phyloP scores from a whole-genome alignment of 768 basidiomycete species.

The Trametes cinnabarina region DNA sequence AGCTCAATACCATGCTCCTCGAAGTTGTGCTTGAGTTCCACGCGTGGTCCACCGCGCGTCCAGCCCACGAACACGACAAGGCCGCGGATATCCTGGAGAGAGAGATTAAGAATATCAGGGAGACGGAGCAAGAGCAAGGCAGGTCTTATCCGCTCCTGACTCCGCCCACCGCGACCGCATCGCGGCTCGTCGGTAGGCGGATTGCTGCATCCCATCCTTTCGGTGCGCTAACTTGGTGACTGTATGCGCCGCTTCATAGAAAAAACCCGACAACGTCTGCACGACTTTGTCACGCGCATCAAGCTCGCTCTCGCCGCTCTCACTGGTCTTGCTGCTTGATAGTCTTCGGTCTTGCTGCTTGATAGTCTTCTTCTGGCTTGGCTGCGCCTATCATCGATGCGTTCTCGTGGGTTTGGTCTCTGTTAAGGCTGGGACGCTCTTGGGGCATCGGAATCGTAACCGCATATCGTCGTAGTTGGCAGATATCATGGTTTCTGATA shows the following conservation, averaged over 20 bases:
- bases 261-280: constrained; percentile 31
- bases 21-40: constrained; percentile 36
- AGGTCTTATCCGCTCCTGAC: constrained; percentile 24
- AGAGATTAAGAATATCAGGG: constrained; percentile 29
- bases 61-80: constrained; percentile 31
- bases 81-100: constrained; percentile 29
- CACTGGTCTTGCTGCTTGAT: constrained; percentile 20
- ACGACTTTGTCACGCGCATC: constrained; percentile 35
- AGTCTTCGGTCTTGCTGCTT: background rate
- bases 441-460: too few species aligned
- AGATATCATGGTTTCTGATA: too few species aligned
- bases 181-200: constrained; percentile 29
- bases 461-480: too few species aligned
- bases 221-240: background rate
- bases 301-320: constrained; percentile 35
- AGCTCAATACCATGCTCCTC: constrained; percentile 33
- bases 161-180: background rate
- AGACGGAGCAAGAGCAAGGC: constrained; percentile 38
- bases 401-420: too few species aligned
- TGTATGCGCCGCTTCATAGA: constrained; percentile 23
- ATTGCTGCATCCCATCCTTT: constrained; percentile 5
- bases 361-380: background rate
- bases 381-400: background rate
- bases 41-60: constrained; percentile 38
- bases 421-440: too few species aligned